A percentile compares a stretch with the other conserved stretches of the same genome.
Conservation (phyloP, 2,329 filamentous ascomycete species). For the Macroventuria anomochaeta region DNA sequence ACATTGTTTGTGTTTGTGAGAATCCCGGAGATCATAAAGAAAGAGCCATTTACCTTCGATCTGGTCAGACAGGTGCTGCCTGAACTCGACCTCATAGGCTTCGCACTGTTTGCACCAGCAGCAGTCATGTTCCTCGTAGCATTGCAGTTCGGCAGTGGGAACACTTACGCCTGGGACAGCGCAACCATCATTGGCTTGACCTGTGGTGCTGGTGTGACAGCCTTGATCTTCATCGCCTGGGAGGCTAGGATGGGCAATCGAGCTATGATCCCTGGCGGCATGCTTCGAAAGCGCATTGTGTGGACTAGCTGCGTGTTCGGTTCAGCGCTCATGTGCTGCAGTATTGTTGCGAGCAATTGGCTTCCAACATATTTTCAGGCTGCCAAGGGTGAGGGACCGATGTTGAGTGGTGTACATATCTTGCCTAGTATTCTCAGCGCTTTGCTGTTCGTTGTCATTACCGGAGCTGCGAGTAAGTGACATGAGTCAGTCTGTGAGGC, state of each 20-base stretch:
- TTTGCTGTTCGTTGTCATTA: conserved; percentile 26
- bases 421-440: conserved; percentile 46
- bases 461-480: conserved; percentile 28
- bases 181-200: conserved; percentile 45
- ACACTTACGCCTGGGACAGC: conserved; percentile 45
- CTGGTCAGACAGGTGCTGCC: conserved; percentile 36
- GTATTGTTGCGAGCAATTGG: conserved; percentile 26
- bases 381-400: conserved; percentile 44
- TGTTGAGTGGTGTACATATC: conserved; percentile 50
- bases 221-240: conserved; percentile 46
- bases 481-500: neutral
- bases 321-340: conserved; percentile 17
- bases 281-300: conserved; percentile 43
- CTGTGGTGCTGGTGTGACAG: conserved; percentile 36
- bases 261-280: conserved; percentile 49
- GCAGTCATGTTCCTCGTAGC: conserved; percentile 48
- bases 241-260: conserved; percentile 44
- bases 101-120: conserved; percentile 44
- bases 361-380: conserved; percentile 53
- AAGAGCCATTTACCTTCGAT: conserved; percentile 16
- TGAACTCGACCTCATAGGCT: conserved; percentile 49
- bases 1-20: conserved; percentile 41
- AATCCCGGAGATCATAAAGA: conserved; percentile 27
- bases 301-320: conserved; percentile 33
- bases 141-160: conserved; percentile 48